Conservation (phyloP, 2,329 filamentous ascomycete genomes). For the Diaporthe sp. region DNA sequence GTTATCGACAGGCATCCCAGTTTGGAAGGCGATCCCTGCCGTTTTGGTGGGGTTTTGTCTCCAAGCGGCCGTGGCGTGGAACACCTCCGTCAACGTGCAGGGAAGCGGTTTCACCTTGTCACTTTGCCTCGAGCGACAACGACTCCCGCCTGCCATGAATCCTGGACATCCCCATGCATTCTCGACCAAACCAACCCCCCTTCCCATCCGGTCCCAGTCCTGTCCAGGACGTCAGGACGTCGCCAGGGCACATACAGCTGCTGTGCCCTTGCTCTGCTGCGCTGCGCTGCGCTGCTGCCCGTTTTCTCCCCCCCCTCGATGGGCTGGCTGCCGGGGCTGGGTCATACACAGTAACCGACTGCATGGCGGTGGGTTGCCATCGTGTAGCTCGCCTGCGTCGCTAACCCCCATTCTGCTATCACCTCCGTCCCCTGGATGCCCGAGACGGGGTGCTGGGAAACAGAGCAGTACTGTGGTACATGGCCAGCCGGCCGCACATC, state of each 20-base stretch:
- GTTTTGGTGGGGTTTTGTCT: slow-evolving; percentile 22
- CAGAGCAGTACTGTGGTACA: slow-evolving; percentile 22
- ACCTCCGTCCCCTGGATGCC: slow-evolving; percentile 26
- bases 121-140: slow-evolving; percentile 11
- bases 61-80: slow-evolving; percentile 28
- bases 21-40: slow-evolving; percentile 23
- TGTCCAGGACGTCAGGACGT: not conserved
- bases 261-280: not conserved
- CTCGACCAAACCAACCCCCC: not conserved
- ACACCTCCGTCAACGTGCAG: slow-evolving; percentile 32
- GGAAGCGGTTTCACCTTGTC: slow-evolving; percentile 33
- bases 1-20: slow-evolving; percentile 27
- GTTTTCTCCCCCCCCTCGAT: not conserved
- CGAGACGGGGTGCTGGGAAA: slow-evolving; percentile 3
- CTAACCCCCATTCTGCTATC: slow-evolving; percentile 35
- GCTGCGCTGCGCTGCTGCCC: slow-evolving; percentile 12
- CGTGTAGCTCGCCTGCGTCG: slow-evolving; percentile 35
- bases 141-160: slow-evolving; percentile 2
- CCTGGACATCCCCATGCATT: not conserved
- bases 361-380: slow-evolving; percentile 25
- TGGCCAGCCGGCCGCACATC: slow-evolving; percentile 10
- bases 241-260: not conserved
- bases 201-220: slow-evolving; percentile 9
- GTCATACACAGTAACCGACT: not conserved
- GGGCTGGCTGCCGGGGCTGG: not conserved